Evolutionary conservation across 495 filamentous ascomycete genomes (phyloP), one percentile per base, ranked within the genome.

Genomic region (Beverwykella pulmonaria): DNA sequence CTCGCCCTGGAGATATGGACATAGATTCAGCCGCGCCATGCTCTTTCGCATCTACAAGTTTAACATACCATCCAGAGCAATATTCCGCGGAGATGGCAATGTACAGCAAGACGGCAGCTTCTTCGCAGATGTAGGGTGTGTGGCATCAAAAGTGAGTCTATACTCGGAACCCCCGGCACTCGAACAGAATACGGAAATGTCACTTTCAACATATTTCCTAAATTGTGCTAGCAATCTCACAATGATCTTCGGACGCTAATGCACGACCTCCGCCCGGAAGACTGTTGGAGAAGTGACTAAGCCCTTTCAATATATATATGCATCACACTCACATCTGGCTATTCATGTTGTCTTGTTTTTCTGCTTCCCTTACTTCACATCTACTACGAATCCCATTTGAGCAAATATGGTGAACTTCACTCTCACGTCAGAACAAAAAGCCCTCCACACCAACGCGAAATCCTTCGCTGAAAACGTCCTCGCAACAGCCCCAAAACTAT

Each of bases 381-480:
- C n/a, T n/a, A n/a, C n/a, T n/a, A n/a, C n/a, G n/a, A n/a, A n/a
- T n/a, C n/a, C n/a, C n/a, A n/a, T n/a, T n/a, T n/a, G n/a, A n/a
- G 39, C 39, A 44, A 14, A 4, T 56, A 71, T 71, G 27, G 68
- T 82, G 46, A 75, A 80, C 61, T 82, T 83, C 62, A 75, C 75
- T 52, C 79, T 82, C 17, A 67, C 74, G 27, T 41, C 61, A 2
- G 39, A 67, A 15, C 76, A 83, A 63, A 69, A 71, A 1, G 71
- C 61, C 59, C 76, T 80, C 30, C 75, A 75, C 32, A 26, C 57
- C 8, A 75, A 73, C 9, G 79, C 78, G 2, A 58, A 66, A 0
- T 53, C 32, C 20, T 79, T 82, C 47, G 76, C 78, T 1, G 64
- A 74, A 3, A 57, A 69, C 12, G 72, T 79, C 29, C 78, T 82